Evolutionary conservation across 495 filamentous ascomycete species (phyloP), one percentile per base, ranked within the genome.

Genomic region (Penicillium coprophilum): DNA sequence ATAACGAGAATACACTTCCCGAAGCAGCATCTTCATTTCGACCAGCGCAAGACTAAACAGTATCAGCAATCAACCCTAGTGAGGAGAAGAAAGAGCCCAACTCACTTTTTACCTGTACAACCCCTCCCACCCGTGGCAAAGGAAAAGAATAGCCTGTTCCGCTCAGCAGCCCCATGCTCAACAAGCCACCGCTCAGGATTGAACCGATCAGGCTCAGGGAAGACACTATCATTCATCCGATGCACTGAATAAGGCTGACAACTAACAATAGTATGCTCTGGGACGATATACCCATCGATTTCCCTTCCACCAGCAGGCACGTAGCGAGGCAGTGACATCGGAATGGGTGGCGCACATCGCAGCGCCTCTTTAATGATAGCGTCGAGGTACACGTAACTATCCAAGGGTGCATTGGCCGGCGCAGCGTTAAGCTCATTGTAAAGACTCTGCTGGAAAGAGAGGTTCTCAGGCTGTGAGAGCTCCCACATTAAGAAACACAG

Each of bases 241-340:
- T 92, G 89, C 32, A 94, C 71, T 0, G 77, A 81, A 59, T 87
- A 87, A 17, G 87, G 83, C 58, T 88, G 80, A 17, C 86, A 83
- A 40, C 84, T 85, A 6, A 92, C 79, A 10, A 88, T 73, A 1
- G 87, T 80, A 21, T 83, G 80, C 0, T 73, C 81, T 0, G 88
- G 86, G 1, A 91, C 62, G 17, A 69, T 68, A 23, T 68, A 69
- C 6, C 68, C 68, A 32, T 67, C 74, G 19, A 78, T 76, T 1
- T 57, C 58, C 11, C 66, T 53, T 6, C 69, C 66, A 2, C 78
- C 80, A 0, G 50, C 10, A 0, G 85, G 83, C 0, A 86, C 82
- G 55, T 85, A 80, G 5, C 86, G 77, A 1, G 85, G 85, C 8
- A 87, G 75, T 7, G 80, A 83, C 79, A 87, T 87, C 7, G 86